phyloP scores from a whole-genome alignment of 352 stramenopile species.

The Phytophthora foliorum region DNA sequence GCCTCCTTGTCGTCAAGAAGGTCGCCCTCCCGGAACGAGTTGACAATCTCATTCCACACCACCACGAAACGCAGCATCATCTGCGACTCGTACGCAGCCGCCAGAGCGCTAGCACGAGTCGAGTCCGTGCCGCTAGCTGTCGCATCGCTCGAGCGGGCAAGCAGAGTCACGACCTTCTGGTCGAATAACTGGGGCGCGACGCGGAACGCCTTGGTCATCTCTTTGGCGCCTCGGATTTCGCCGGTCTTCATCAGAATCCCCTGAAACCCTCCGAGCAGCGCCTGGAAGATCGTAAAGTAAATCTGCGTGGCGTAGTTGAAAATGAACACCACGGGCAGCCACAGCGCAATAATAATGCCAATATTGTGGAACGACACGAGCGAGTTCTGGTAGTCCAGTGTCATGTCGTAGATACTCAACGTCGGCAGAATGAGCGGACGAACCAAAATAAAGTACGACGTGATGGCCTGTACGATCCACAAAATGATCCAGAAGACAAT shows the following conservation, averaged over 20 bases:
- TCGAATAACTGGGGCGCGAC: conserved; percentile 83
- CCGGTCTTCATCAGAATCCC: conserved; percentile 82
- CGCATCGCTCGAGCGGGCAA: conserved; percentile 68
- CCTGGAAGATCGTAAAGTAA: conserved; percentile 85
- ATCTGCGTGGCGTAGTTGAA: conserved; percentile 88
- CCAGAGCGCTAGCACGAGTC: conserved; percentile 54
- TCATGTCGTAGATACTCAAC: conserved; percentile 79
- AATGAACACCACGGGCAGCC: conserved; percentile 74
- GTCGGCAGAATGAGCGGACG: conserved; percentile 73
- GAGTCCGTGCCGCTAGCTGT: conserved; percentile 52
- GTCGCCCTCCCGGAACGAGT: conserved; percentile 81
- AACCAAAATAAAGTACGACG: conserved; percentile 78
- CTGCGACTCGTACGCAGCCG: conserved; percentile 76
- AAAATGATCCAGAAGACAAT: conserved; percentile 71
- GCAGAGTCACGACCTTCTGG: conserved; percentile 75
- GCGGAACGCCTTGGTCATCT: conserved; percentile 83
- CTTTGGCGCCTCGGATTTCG: conserved; percentile 72
- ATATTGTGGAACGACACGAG: conserved; percentile 83
- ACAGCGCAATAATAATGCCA: conserved; percentile 71
- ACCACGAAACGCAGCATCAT: conserved; percentile 88
- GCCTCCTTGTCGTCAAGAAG: conserved; percentile 83
- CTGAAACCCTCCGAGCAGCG: conserved; percentile 68
- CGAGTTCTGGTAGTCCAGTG: conserved; percentile 72
- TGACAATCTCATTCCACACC: conserved; percentile 88
- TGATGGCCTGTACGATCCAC: conserved; percentile 60